Percentiles rank a stretch among this genome's conserved stretches.
These are phyloP conservation scores for Populus hybrid DNA, from an alignment of 441 rosid genomes.

Conservation along the genomic window DNA sequence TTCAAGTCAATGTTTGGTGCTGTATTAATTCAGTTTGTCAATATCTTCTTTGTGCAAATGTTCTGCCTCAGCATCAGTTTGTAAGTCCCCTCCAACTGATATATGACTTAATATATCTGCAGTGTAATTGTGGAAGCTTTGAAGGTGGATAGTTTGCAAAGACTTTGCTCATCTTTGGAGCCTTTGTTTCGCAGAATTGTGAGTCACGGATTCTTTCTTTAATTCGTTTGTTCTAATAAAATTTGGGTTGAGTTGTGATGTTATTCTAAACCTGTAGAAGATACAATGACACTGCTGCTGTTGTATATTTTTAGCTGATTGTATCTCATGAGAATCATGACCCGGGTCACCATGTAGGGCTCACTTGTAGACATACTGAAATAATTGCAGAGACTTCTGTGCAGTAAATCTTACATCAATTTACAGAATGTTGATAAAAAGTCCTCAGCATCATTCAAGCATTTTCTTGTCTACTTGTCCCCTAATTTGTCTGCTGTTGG, in stretches of 20 bases:
- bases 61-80: not conserved
- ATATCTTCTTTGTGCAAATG: not conserved
- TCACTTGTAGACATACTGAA: not conserved
- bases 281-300: not conserved
- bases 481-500: not conserved
- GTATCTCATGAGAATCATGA: not conserved
- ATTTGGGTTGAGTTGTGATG: not conserved
- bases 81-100: slow-evolving; percentile 22
- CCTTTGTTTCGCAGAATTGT: slow-evolving; percentile 96
- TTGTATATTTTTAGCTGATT: not conserved
- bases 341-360: not conserved
- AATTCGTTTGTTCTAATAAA: not conserved
- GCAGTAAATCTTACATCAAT: not conserved
- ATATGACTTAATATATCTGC: slow-evolving; percentile 31
- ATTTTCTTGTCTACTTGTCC: not conserved
- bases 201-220: slow-evolving; percentile 31
- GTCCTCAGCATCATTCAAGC: not conserved
- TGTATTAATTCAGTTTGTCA: not conserved
- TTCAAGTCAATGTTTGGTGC: not conserved
- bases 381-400: not conserved
- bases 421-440: not conserved
- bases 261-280: not conserved
- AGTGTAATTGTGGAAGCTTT: slow-evolving; percentile 97
- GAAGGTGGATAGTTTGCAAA: slow-evolving; percentile 95
- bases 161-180: slow-evolving; percentile 94